Base-by-base conservation (phyloP, 78 protist genomes). In the Dictyostelium intermedium region DNA sequence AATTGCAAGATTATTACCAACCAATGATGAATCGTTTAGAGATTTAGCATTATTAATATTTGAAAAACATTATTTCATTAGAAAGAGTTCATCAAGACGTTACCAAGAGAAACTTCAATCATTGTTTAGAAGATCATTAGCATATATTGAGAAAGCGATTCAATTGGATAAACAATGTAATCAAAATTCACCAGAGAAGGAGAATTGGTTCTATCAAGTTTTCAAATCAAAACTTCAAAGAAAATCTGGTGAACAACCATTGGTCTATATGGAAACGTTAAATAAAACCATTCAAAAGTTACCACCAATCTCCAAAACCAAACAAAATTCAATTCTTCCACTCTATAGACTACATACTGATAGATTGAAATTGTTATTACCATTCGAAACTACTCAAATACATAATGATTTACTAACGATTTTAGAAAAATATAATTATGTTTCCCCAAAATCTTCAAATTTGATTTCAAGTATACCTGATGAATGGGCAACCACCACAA, bases 11-110 rank as follows among this genome's bases (percentile, higher is more conserved):
- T 20, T 86, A 13, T 10, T n/a, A 39, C 74, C 70, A 73, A 56
- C 66, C 27, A 86, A 39, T 56, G 83, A 77, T 14, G 82, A 87
- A 30, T 32, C 45, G 14, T 63, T 37, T 45, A 63, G 23, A 30
- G 32, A 39, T 8, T 79, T 87, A n/a, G 84, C 83, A 16, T 30
- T 79, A 10, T 20, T 79, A 27, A 20, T 41, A 3, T 87, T 78
- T 41, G 93, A 87, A 79, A 66, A 39, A 79, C 93, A 87, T 43
- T 87, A 79, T 45, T 87, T 87, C 25, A 35, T 79, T 27, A 20
- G 74, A 56, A n/a, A 37, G 5, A 35, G 70, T 81, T 32, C n/a
- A 16, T 16, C 37, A 34, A 43, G 23, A 30, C 30, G 23, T 30
- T 20, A 73, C 35, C 14, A 13, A 45, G 53, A 43, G 3, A 85